Conservation (phyloP, 2,329 filamentous ascomycete species). For the Ophiosphaerella narmari region DNA sequence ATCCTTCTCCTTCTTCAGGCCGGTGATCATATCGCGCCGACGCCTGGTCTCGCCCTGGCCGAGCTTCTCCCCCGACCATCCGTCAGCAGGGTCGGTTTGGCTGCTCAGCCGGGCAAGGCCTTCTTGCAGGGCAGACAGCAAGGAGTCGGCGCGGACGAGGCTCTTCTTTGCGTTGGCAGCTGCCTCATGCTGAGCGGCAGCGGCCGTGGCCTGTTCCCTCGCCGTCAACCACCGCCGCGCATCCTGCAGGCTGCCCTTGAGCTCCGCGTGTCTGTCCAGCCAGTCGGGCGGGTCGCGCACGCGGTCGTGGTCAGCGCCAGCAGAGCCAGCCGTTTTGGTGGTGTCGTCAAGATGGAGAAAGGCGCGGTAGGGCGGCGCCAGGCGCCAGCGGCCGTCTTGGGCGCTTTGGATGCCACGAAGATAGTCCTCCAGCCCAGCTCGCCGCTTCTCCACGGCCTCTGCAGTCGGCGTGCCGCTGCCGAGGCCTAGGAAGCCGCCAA, state of each 20-base stretch:
- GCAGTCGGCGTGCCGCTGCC: conserved; percentile 66
- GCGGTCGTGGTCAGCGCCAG: conserved; percentile 40
- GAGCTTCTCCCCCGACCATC: conserved; percentile 54
- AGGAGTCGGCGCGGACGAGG: conserved; percentile 68
- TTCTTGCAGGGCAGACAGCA: conserved; percentile 68
- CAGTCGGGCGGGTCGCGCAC: conserved; percentile 64
- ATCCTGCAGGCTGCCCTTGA: conserved; percentile 73
- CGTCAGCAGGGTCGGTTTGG: conserved; percentile 24
- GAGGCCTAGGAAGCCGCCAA: conserved; percentile 58
- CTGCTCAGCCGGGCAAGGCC: conserved; percentile 57
- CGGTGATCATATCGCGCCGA: conserved; percentile 70
- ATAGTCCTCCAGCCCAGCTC: conserved; percentile 70
- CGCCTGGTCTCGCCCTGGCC: conserved; percentile 77
- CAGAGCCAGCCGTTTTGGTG: conserved; percentile 13
- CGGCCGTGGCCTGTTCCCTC: conserved; percentile 65
- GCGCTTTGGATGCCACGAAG: conserved; percentile 72
- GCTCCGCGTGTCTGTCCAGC: conserved; percentile 75
- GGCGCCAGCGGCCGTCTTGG: conserved; percentile 77
- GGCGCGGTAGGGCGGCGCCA: conserved; percentile 71
- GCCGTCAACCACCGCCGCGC: conserved; percentile 68
- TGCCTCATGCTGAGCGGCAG: conserved; percentile 68
- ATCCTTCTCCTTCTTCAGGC: conserved; percentile 74
- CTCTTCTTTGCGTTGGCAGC: conserved; percentile 75
- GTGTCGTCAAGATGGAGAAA: conserved; percentile 67
- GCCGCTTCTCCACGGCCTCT: conserved; percentile 72